Percentiles rank a stretch among this genome's conserved stretches.
phyloP scores from a whole-genome alignment of 2,329 filamentous ascomycete genomes.

The Paracamarosporium sp. region DNA sequence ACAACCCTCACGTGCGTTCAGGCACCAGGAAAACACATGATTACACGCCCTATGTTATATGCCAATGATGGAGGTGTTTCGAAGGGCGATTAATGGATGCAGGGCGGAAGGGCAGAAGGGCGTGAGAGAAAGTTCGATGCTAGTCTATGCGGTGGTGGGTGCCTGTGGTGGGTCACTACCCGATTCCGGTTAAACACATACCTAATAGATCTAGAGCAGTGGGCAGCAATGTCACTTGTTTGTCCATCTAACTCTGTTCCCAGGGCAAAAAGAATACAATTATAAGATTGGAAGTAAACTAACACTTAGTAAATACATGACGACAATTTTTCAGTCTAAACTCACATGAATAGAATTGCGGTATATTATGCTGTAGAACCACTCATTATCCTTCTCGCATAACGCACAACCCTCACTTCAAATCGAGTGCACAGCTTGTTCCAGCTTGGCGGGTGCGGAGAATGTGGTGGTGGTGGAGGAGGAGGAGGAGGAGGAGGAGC shows the following conservation, averaged over 20 bases:
- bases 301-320: no score
- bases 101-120: slow-evolving; percentile 6
- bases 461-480: no score
- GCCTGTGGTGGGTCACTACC: neutral
- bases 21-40: neutral
- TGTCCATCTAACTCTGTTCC: no score
- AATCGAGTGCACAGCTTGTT: neutral
- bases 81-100: neutral
- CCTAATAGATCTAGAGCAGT: neutral
- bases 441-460: no score
- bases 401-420: slow-evolving; percentile 3
- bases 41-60: neutral
- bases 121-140: neutral
- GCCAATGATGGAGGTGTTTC: neutral
- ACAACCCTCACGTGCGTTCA: neutral
- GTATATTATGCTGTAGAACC: no score
- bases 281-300: no score
- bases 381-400: neutral
- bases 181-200: neutral
- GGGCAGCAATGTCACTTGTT: neutral
- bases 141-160: neutral
- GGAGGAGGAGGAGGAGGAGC: neutral
- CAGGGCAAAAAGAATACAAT: no score
- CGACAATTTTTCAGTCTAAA: no score
- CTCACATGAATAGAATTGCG: no score